Evolutionary conservation across 23 red algal species (phyloP), one percentile per base, ranked within the genome.

Genomic region (Gracilaria vermiculophylla): DNA sequence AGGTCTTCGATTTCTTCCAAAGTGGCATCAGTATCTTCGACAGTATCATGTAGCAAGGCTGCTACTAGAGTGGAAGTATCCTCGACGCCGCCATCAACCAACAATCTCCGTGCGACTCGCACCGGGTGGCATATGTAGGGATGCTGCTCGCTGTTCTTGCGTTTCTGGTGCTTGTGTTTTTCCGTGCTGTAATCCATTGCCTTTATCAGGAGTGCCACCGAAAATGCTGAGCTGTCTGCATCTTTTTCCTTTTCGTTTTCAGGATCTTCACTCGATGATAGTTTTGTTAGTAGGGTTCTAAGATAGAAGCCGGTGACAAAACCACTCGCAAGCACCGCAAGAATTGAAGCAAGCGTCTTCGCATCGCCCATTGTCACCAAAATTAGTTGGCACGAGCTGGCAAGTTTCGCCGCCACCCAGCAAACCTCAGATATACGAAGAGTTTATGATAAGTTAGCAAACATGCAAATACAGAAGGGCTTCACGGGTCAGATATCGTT

Each of bases 101-200:
- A 50, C 15, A 97, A 60, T 23, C 88, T n/a, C 35, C 29, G 43
- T 11, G 89, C 85, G 13, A 98, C 95, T 25, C 81, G 84, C 5
- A 98, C 53, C 5, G 95, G 95, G 49, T 98, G 95, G n/a, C 62
- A 77, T 50, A 98, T 98, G 56, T 93, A 98, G 16, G 95, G 95
- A 69, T 83, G 79, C 17, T 80, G 62, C 20, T 78, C 66, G 54
- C 44, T 37, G 69, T 94, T 89, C 69, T 94, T 94, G 32, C 92
- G 77, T 51, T 76, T 71, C 39, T 98, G 87, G 37, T 85, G 53
- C 48, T 53, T 79, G 72, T 98, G 89, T 20, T 82, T 84, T 40
- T 80, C 77, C 16, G 92, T 76, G 14, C 78, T 85, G 57, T 91
- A 94, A 24, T 88, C 82, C 42, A 80, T 67, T 23, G 91, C 90